A percentile compares a stretch with the other conserved stretches of the same genome.
Evolutionary conservation across 768 basidiomycete species (phyloP).

Genomic region (Kwoniella sp.): DNA sequence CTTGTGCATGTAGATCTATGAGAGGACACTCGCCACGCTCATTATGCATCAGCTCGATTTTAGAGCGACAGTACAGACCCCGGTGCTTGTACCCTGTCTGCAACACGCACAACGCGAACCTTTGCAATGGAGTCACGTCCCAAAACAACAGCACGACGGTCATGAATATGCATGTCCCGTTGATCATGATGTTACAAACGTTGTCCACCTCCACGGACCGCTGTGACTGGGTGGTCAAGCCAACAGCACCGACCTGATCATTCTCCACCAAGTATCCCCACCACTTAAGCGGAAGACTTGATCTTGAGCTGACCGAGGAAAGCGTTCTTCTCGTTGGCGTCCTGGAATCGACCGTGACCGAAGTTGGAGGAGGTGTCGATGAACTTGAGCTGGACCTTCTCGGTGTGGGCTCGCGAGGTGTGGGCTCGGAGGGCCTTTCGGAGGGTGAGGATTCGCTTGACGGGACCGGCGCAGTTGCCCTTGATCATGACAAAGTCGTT

Average conservation of each 20-base stretch:
- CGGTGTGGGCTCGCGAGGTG: constrained; percentile 75
- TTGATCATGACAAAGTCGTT: constrained; percentile 98
- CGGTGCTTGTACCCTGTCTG: no score
- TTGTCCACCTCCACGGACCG: neutral
- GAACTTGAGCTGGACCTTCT: constrained; percentile 94
- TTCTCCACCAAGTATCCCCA: no score
- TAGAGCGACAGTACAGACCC: no score
- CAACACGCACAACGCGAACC: no score
- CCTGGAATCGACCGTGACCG: constrained; percentile 97
- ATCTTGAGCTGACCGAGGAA: constrained; percentile 62
- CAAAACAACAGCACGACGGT: no score
- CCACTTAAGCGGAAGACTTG: constrained; percentile 45
- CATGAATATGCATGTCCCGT: neutral
- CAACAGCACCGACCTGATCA: no score
- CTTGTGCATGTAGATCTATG: no score
- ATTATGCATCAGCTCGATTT: no score
- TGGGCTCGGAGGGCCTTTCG: constrained; percentile 96
- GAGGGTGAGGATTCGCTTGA: constrained; percentile 96
- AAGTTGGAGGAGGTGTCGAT: constrained; percentile 98
- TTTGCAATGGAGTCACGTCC: no score
- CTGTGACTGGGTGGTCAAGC: no score
- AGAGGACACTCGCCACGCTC: no score
- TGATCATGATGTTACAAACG: neutral
- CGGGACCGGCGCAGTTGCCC: constrained; percentile 90
- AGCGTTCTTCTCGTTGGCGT: constrained; percentile 88